Evolutionary conservation across 2,329 filamentous ascomycete genomes (phyloP), one percentile per base, ranked within the genome.

Genomic region (Arthrobotrys iridis): DNA sequence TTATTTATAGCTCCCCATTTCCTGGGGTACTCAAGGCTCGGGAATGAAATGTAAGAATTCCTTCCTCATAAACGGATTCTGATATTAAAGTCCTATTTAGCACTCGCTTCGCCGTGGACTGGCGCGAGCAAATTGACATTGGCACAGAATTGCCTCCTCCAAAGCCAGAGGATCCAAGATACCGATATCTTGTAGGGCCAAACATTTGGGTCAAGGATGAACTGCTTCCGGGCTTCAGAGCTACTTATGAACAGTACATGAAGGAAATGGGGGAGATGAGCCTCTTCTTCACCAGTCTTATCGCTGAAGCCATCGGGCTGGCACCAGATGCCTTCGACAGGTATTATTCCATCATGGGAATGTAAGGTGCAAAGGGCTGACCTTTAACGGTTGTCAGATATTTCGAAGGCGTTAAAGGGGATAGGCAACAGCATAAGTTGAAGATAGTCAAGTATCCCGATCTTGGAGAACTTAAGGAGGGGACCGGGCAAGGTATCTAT

Each of bases 381-480:
- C n/a, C n/a, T n/a, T n/a, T n/a, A n/a, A n/a, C n/a, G n/a, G 28
- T 5, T 33, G 28, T 18, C 46, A 73, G 68, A 40, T 74, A 74
- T 22, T 74, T 66, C 18, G 70, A 74, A 18, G 70, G 70, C 37
- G 46, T 30, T 24, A 85, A 84, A 82, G 86, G 78, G 85, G 87
- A 65, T n/a, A 77, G 71, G 79, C 82, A 77, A 84, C 92, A 95
- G 83, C 92, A 96, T 84, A 96, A 96, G 84, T 86, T 96, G 79
- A 96, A 96, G 84, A 90, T 96, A 73, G 90, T 96, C 74, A 92
- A 91, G 83, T 96, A 95, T 80, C 93, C 93, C 0, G 92, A 95
- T 80, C 82, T 87, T 10, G 82, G 83, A n/a, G 86, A 88, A 81
- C 83, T 91, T 0, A 87, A 86, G 0, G 81, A 79, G 20, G 80